These are phyloP conservation scores for Eremochloa ophiuroides DNA, from an alignment of 176 grass and related monocot genomes.

Conservation along the genomic window DNA sequence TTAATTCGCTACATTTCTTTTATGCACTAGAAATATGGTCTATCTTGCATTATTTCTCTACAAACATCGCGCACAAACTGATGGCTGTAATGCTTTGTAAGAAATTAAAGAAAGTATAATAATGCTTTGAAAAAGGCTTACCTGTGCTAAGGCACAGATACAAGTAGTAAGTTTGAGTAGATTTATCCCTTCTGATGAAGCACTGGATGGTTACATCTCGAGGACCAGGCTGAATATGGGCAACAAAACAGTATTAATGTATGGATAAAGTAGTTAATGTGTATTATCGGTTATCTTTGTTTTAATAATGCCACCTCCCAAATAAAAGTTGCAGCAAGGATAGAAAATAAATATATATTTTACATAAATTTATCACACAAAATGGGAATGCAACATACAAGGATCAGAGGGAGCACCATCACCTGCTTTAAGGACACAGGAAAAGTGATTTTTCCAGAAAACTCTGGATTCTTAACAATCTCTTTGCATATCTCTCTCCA, in stretches of 20 bases:
- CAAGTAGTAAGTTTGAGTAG: conserved; percentile 77
- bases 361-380: neutral
- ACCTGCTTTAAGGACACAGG: conserved; percentile 78
- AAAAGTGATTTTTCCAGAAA: conserved; percentile 73
- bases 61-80: neutral
- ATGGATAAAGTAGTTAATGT: neutral
- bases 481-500: conserved; percentile 78
- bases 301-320: neutral
- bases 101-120: neutral
- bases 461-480: conserved; percentile 63
- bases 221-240: conserved; percentile 57
- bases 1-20: conserved; percentile 3
- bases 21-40: neutral
- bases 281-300: neutral
- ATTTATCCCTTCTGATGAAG: conserved; percentile 91
- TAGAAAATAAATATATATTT: neutral
- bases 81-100: neutral
- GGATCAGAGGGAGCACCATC: conserved; percentile 11
- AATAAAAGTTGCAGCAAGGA: neutral
- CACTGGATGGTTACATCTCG: conserved; percentile 80
- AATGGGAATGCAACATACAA: neutral
- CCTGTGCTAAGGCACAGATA: conserved; percentile 89
- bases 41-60: conserved; percentile 4
- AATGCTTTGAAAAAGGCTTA: conserved; percentile 35
- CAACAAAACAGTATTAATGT: conserved; percentile 24